Conservation (phyloP, 2,329 filamentous ascomycete species). For the Xylaria sp. region DNA sequence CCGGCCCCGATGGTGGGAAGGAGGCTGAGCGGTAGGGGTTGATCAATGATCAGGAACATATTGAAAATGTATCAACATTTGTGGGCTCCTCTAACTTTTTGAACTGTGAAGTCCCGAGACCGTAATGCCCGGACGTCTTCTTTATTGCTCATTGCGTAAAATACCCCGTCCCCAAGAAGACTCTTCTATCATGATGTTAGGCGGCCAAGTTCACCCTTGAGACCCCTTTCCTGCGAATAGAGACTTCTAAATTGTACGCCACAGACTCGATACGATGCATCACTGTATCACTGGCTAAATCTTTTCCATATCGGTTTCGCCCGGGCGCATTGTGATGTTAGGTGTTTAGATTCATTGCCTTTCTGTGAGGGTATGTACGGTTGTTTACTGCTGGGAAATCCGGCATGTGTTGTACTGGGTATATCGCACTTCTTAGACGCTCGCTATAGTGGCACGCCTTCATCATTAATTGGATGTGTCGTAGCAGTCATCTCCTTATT, state of each 20-base stretch:
- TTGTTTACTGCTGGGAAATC: slow-evolving; percentile 36
- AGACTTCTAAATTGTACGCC: neutral
- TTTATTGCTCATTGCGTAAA: no score
- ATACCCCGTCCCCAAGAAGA: neutral
- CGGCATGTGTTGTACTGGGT: slow-evolving; percentile 42
- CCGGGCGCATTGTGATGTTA: slow-evolving; percentile 38
- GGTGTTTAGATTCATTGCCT: slow-evolving; percentile 19
- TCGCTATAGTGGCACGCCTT: slow-evolving; percentile 42
- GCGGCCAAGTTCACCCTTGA: slow-evolving; percentile 39
- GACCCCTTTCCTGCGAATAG: slow-evolving; percentile 17
- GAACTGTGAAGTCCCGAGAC: slow-evolving; percentile 22
- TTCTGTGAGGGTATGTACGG: slow-evolving; percentile 34
- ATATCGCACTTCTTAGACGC: slow-evolving; percentile 39
- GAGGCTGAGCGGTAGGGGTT: neutral
- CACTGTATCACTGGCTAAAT: slow-evolving; percentile 37
- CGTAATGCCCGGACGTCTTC: slow-evolving; percentile 32
- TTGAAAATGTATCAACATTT: neutral
- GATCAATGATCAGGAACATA: neutral
- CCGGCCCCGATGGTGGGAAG: neutral
- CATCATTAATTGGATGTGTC: slow-evolving; percentile 35
- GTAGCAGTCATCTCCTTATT: slow-evolving; percentile 38
- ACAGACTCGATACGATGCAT: neutral
- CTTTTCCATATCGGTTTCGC: slow-evolving; percentile 41
- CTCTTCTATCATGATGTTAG: slow-evolving; percentile 36
- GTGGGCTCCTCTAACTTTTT: slow-evolving; percentile 23